Base-by-base conservation (phyloP, 805 yeast species). In the Blastobotrys mokoenaii region DNA sequence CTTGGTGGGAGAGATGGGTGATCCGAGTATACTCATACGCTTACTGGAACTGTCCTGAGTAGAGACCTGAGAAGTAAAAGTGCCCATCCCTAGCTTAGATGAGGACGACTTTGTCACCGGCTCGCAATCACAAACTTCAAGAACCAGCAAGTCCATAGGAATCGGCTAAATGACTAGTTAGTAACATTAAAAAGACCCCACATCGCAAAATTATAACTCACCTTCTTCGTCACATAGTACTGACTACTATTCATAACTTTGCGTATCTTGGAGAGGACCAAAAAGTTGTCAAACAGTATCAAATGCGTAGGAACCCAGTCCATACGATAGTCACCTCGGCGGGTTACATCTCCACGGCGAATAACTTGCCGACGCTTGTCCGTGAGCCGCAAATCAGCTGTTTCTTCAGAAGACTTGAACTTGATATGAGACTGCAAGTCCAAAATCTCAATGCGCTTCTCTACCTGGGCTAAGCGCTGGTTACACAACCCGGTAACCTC, bases 251-350 rank as follows among this genome's bases (percentile, higher is more conserved):
- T 55, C 44, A 47, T 49, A 2, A 65, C 69, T 29, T 64, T 66
- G 3, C 64, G 52, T 9, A 54, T 51, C 43, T 66, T 66, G 6
- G 69, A 59, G 18, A 68, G 46, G 2, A 67, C 58, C 38, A 86
- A 62, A 53, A 71, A 84, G 55, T 86, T 84, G 57, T 86, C 95
- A 43, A 86, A 63, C 25, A 86, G 63, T 15, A 84, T 75, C 18
- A 83, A 54, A 51, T 76, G 69, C 1, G 68, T 63, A 0, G 72
- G 66, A 6, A 68, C 64, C 34, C 83, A 70, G 34, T 80, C 81
- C 27, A 79, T 66, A 67, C 79, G 76, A 54, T 79, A 65, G 41
- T 82, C 93, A 11, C 85, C 78, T 47, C 80, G 77, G 45, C 82
- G 70, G 1, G 67, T 54, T 14, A 83, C 72, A 20, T 71, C 73